These are phyloP conservation scores for Vitis hybrid DNA, from an alignment of 177 flowering plant genomes.

Conservation along the genomic window DNA sequence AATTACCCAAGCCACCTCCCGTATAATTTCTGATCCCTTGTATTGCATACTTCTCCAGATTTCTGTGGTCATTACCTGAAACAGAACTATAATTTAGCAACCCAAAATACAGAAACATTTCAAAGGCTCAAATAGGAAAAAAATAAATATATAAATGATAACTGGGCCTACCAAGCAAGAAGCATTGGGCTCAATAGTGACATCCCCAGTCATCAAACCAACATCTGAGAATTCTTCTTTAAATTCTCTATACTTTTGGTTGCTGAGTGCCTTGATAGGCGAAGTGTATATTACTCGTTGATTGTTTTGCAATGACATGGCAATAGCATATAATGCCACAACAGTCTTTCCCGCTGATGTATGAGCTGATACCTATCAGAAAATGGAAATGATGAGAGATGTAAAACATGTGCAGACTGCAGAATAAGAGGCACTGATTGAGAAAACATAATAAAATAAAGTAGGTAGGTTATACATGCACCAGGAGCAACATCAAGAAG, in stretches of 20 bases:
- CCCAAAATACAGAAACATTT: background rate
- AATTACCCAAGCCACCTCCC: conserved; percentile 97
- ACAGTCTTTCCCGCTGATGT: conserved; percentile 99
- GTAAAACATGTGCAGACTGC: too few relatives aligned
- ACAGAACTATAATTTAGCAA: conserved; percentile 6
- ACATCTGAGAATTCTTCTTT: conserved; percentile 97
- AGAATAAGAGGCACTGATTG: too few relatives aligned
- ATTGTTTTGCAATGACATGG: conserved; percentile 83
- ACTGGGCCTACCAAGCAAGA: conserved; percentile 76
- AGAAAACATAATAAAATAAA: too few relatives aligned
- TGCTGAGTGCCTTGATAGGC: conserved; percentile 98
- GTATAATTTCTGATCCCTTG: conserved; percentile 84
- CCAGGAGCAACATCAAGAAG: too few relatives aligned
- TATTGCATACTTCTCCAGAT: conserved; percentile 99
- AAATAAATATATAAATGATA: background rate
- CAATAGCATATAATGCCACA: conserved; percentile 91
- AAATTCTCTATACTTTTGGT: conserved; percentile 92
- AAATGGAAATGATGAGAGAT: background rate
- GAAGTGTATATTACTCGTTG: conserved; percentile 95
- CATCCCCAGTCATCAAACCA: conserved; percentile 99
- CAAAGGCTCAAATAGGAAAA: background rate
- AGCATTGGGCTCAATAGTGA: conserved; percentile 95
- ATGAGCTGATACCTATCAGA: conserved; percentile 85
- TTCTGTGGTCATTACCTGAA: conserved; percentile 98
- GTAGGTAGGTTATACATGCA: too few relatives aligned